These are phyloP conservation scores for Avena insularis DNA, from an alignment of 176 grass and related monocot species.

Conservation along the genomic window DNA sequence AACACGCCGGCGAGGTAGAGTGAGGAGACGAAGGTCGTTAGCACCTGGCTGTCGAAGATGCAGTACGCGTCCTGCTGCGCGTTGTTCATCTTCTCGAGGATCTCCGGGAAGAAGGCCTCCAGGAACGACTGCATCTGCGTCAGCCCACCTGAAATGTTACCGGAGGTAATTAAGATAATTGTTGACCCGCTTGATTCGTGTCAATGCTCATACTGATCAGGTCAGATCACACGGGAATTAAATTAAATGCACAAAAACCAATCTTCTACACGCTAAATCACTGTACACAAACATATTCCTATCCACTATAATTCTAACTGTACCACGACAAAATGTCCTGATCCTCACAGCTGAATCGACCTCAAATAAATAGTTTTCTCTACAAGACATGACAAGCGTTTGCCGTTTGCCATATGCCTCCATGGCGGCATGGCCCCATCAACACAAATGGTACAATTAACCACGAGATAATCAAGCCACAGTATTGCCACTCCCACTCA, in stretches of 20 bases:
- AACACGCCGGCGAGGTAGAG: slow-evolving; percentile 76
- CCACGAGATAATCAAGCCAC: neutral
- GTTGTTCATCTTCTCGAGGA: slow-evolving; percentile 62
- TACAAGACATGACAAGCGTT: neutral
- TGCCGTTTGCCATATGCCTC: neutral
- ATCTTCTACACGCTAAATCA: neutral
- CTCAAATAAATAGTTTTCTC: neutral
- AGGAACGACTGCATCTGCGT: slow-evolving; percentile 86
- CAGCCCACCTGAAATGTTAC: slow-evolving; percentile 59
- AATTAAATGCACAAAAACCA: neutral
- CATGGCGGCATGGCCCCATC: neutral
- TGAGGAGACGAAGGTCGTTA: slow-evolving; percentile 86
- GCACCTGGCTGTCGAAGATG: slow-evolving; percentile 70
- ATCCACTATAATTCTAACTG: neutral
- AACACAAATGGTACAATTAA: slow-evolving; percentile 2
- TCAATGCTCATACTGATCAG: neutral
- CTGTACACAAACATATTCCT: neutral
- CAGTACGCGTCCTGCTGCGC: slow-evolving; percentile 73
- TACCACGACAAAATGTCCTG: neutral
- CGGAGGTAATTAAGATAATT: neutral
- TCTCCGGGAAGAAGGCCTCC: slow-evolving; percentile 69
- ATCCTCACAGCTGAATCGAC: neutral
- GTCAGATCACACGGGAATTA: neutral
- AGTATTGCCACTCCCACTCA: neutral
- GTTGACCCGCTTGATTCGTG: neutral